Evolutionary conservation across 495 filamentous ascomycete genomes (phyloP).

Genomic region (Penicillium fimorum): DNA sequence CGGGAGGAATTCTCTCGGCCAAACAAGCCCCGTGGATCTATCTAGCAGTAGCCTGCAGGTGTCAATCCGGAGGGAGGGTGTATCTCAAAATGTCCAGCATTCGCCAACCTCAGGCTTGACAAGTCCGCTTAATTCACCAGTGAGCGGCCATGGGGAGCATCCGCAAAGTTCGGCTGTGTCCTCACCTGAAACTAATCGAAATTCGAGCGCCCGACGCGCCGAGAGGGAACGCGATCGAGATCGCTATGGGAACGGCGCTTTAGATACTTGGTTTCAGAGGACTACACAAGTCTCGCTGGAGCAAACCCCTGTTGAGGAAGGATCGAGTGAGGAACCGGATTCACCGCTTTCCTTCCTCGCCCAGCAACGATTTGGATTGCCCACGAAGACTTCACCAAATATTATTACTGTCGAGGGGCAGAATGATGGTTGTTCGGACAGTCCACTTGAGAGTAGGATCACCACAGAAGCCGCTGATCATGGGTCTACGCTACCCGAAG

Average conservation of each 20-base stretch:
- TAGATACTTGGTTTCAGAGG: conserved; percentile 42
- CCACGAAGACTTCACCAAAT: not conserved
- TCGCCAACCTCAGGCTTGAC: conserved; percentile 1
- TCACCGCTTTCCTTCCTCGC: conserved; percentile 28
- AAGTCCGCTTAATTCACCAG: conserved; percentile 15
- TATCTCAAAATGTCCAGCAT: not conserved
- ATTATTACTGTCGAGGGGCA: not conserved
- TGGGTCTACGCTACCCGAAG: not conserved
- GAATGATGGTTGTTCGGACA: not conserved
- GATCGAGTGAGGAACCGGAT: conserved; percentile 6
- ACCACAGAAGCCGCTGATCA: not conserved
- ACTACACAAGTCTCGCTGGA: conserved; percentile 24
- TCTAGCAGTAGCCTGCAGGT: not conserved
- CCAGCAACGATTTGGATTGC: conserved; percentile 22
- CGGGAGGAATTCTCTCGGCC: not conserved
- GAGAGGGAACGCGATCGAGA: conserved; percentile 32
- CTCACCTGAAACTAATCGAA: not conserved
- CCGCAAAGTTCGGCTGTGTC: not conserved
- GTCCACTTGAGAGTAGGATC: not conserved
- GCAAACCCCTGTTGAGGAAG: not conserved
- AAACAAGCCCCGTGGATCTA: not conserved
- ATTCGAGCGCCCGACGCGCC: conserved; percentile 9
- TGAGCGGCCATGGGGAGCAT: not conserved
- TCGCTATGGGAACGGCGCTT: conserved; percentile 39
- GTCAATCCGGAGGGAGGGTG: not conserved